Base-by-base conservation (phyloP, 2,329 filamentous ascomycete genomes). In the Cryphonectria radicalis region DNA sequence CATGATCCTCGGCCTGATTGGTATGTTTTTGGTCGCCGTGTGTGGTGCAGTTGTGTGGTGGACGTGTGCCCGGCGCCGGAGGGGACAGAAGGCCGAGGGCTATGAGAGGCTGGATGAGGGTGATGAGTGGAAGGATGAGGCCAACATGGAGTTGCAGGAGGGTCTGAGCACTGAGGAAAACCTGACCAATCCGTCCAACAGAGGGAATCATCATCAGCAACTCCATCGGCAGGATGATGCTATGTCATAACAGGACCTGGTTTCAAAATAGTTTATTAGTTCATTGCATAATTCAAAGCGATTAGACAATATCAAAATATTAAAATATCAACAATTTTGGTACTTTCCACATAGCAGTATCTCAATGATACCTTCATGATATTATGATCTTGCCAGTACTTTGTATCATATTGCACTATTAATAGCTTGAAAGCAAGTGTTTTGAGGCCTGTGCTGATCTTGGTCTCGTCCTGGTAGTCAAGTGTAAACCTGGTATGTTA, bases 11-110 rank as follows among this genome's bases (percentile, higher is more conserved):
- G 35, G 46, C 43, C 37, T 68, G 19, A 40, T 71, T 13, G 66
- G 35, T 3, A 5, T 73, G 2, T 59, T 73, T 8, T 28, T 69
- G 4, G 35, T 67, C 35, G 67, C 66, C 2, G 46, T 73, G 35
- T 68, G 69, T 17, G 71, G 66, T 0, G 67, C 69, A 22, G 63
- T 69, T 17, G 28, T 73, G 14, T 69, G 71, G 66, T 71, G 69
- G 71, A 73, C 63, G 11, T 73, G 67, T 60, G 57, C 53, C 25
- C 55, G 70, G 22, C 57, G 59, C 17, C 42, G 67, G 7, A 43
- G 50, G 42, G 42, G 50, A 1, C 57, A 42, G 19, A 32, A 28
- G 22, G 28, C 46, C 8, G 67, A 28, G 25, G 28, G 59, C 35
- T 68, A 68, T n/a, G 57, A 63, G 28, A n/a, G 57, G 42, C 19